These are phyloP conservation scores for Talaromyces sp. DNA, from an alignment of 2,329 filamentous ascomycete genomes.

Conservation along the genomic window DNA sequence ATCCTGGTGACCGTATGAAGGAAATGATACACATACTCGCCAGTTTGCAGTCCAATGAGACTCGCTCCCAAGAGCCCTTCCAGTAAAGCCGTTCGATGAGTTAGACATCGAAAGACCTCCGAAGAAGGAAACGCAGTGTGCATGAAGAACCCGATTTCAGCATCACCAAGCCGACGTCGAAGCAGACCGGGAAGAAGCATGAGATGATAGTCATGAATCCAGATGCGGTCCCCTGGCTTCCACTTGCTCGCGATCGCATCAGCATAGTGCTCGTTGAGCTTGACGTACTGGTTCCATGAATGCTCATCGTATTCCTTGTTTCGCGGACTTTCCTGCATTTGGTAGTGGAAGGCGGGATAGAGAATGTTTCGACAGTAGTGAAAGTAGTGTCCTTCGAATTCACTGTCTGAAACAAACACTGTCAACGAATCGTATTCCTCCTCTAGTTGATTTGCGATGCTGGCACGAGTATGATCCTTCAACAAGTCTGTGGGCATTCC, in stretches of 20 bases:
- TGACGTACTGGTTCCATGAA: constrained; percentile 89
- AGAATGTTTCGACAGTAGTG: constrained; percentile 96
- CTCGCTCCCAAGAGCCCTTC: constrained; percentile 91
- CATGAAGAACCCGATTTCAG: constrained; percentile 91
- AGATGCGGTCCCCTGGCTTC: constrained; percentile 86
- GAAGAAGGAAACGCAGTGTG: constrained; percentile 94
- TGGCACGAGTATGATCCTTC: constrained; percentile 66
- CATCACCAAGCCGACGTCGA: constrained; percentile 73
- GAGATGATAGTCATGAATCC: constrained; percentile 94
- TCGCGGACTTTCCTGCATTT: constrained; percentile 92
- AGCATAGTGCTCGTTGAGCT: constrained; percentile 86
- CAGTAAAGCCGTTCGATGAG: constrained; percentile 74
- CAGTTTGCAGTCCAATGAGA: constrained; percentile 84
- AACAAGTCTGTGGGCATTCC: constrained; percentile 90
- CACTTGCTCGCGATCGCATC: constrained; percentile 82
- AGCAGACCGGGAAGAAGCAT: constrained; percentile 81
- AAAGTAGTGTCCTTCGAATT: constrained; percentile 87
- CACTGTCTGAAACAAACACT: constrained; percentile 81
- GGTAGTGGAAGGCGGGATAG: constrained; percentile 96
- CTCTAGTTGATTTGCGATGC: constrained; percentile 74
- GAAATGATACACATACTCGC: constrained; percentile 89
- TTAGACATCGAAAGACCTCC: constrained; percentile 86
- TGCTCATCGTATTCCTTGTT: constrained; percentile 97
- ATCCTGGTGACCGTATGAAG: constrained; percentile 88
- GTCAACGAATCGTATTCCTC: constrained; percentile 76